Evolutionary conservation across 331 rosid genomes (phyloP).

Genomic region (Acacia pycnantha): DNA sequence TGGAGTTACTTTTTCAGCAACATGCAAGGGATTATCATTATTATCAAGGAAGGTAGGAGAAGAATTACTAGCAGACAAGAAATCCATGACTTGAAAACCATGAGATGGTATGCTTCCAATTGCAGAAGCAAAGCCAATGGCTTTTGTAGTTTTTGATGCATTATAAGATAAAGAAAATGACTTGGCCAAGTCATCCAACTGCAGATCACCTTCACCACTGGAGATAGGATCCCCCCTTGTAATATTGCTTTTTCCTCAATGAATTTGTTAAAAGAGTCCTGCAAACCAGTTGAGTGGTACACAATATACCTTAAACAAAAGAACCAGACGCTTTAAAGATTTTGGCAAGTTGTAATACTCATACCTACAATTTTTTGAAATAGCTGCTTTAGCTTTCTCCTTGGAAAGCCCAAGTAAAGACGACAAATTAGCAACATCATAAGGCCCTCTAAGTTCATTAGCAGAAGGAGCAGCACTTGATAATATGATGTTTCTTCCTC

Average conservation of each 20-base stretch:
- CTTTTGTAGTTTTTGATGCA: constrained; percentile 51
- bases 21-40: constrained; percentile 19
- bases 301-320: constrained; percentile 8
- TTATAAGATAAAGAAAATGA: constrained; percentile 47
- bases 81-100: constrained; percentile 66
- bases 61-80: constrained; percentile 39
- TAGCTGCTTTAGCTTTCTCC: constrained; percentile 77
- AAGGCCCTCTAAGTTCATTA: constrained; percentile 79
- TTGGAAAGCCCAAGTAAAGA: constrained; percentile 70
- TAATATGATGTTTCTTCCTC: constrained; percentile 67
- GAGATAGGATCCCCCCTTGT: constrained; percentile 87
- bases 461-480: constrained; percentile 74
- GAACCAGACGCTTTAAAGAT: constrained; percentile 16
- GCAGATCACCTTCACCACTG: constrained; percentile 84
- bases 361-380: constrained; percentile 88
- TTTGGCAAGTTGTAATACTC: constrained; percentile 43
- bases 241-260: constrained; percentile 65
- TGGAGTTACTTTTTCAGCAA: constrained; percentile 27
- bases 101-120: constrained; percentile 54
- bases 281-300: constrained; percentile 31
- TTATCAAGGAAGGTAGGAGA: constrained; percentile 25
- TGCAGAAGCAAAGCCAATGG: constrained; percentile 62
- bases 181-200: constrained; percentile 63
- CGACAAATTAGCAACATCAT: constrained; percentile 82
- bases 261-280: constrained; percentile 77